Evolutionary conservation across 352 stramenopile species (phyloP).

Genomic region (Phytopythium ostracodes): DNA sequence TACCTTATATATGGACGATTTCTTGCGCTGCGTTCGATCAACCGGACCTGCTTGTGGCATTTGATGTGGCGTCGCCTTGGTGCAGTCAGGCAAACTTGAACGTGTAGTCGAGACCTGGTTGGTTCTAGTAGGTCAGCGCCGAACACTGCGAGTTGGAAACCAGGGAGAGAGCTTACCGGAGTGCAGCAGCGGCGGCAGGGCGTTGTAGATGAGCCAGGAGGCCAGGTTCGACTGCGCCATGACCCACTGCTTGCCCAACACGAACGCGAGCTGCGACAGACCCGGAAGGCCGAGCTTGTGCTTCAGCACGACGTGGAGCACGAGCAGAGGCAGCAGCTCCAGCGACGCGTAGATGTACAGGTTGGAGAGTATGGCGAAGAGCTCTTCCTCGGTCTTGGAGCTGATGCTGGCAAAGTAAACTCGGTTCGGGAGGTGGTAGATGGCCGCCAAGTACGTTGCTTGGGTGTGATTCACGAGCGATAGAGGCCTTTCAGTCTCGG

Average conservation of each 20-base stretch:
- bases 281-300: slow-evolving; percentile 16
- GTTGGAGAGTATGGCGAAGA: slow-evolving; percentile 13
- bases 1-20: neutral
- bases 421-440: slow-evolving; percentile 14
- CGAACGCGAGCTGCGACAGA: slow-evolving; percentile 24
- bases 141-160: too few relatives aligned
- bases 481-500: neutral
- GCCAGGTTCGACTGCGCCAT: slow-evolving; percentile 22
- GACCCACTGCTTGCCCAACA: slow-evolving; percentile 18
- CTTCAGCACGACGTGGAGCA: slow-evolving; percentile 14
- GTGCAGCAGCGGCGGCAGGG: slow-evolving; percentile 21
- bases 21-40: neutral
- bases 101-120: slow-evolving; percentile 21
- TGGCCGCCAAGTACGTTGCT: slow-evolving; percentile 1
- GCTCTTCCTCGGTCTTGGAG: slow-evolving; percentile 10
- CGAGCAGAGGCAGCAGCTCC: slow-evolving; percentile 25
- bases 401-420: slow-evolving; percentile 14
- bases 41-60: neutral
- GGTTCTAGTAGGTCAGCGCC: too few relatives aligned
- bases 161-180: slow-evolving; percentile 10
- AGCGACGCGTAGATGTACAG: slow-evolving; percentile 24
- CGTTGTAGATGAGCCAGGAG: slow-evolving; percentile 30
- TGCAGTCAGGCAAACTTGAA: slow-evolving; percentile 32
- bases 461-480: neutral
- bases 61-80: neutral